These are phyloP conservation scores for Colletotrichum eremochloae DNA, from an alignment of 2,329 filamentous ascomycete genomes.

Conservation along the genomic window DNA sequence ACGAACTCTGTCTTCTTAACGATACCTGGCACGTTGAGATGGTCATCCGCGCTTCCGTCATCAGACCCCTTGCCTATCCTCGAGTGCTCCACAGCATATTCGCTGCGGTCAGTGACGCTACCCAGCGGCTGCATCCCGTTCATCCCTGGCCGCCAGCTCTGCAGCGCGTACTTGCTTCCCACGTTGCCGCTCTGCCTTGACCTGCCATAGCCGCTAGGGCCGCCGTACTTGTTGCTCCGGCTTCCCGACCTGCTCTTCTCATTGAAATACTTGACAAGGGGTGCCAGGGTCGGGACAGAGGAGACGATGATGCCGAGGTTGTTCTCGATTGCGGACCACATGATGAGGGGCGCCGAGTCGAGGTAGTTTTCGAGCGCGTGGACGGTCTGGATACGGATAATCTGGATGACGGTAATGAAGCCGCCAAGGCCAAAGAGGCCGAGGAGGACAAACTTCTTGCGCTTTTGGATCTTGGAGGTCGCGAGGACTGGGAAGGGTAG, in stretches of 20 bases:
- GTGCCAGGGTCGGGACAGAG: constrained; percentile 59
- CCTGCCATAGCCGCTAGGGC: constrained; percentile 41
- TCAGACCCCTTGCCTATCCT: constrained; percentile 27
- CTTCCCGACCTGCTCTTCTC: constrained; percentile 46
- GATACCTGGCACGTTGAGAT: constrained; percentile 21
- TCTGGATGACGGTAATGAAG: constrained; percentile 65
- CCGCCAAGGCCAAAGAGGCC: constrained; percentile 62
- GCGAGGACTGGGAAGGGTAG: constrained; percentile 58
- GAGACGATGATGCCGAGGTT: constrained; percentile 60
- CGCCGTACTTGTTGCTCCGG: constrained; percentile 42
- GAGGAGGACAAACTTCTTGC: constrained; percentile 58
- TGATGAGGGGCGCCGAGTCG: constrained; percentile 58
- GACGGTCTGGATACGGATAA: constrained; percentile 64
- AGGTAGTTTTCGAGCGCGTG: constrained; percentile 58
- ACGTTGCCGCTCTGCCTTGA: constrained; percentile 6
- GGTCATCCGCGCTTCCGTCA: constrained; percentile 34
- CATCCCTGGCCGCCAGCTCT: constrained; percentile 46
- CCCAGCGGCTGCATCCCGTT: constrained; percentile 45
- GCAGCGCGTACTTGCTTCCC: constrained; percentile 46
- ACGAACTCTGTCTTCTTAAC: constrained; percentile 41
- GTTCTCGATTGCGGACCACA: constrained; percentile 62
- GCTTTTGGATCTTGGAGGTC: constrained; percentile 52
- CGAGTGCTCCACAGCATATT: constrained; percentile 1
- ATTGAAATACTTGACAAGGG: constrained; percentile 55
- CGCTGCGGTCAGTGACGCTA: constrained; percentile 35